Base-by-base conservation (phyloP, 176 grass and related monocot species). In the Puccinellia tenuiflora region DNA sequence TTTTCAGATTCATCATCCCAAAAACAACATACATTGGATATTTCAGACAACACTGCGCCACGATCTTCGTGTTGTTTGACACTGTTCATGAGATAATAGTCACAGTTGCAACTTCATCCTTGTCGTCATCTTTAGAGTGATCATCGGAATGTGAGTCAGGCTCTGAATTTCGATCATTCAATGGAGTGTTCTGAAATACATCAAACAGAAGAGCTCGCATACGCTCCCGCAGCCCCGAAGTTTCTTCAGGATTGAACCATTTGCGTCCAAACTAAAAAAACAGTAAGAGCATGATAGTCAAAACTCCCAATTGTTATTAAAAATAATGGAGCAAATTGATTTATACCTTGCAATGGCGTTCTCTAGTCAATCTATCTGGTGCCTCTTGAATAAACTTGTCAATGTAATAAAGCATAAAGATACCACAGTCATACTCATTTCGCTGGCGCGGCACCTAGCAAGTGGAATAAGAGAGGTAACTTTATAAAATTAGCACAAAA, bases 401-500 rank as follows among this genome's bases (percentile, higher is more conserved):
- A 28, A 91, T 88, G 77, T 88, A 94, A 59, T 88, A 78, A 31
- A 91, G 80, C 83, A 94, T 88, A 62, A 91, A 91, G 53, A 88
- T 73, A 50, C 92, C 88, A 43, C 82, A 94, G 24, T 91, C 88
- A 81, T 81, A 91, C 1, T 78, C 64, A 39, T 91, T 94, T 46
- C 30, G 50, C 80, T 90, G 92, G 34, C 61, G 80, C 6, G 92
- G 92, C 20, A 94, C 86, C 92, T 94, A 50, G 35, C 67, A 78
- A 17, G 45, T 75, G 51, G 56, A 87, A 73, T 84, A 39, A 53
- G 40, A 68, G n/a, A 75, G 25, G 31, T 21, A n/a, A n/a, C 22
- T 47, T 81, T 71, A 80, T 66, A 88, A 91, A 78, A 56, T 21
- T 61, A 43, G 69, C 69, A 43, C 22, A 77, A 73, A 50, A 70